phyloP scores from a whole-genome alignment of 257 asterid species.

The Parsonsia alboflavescens region DNA sequence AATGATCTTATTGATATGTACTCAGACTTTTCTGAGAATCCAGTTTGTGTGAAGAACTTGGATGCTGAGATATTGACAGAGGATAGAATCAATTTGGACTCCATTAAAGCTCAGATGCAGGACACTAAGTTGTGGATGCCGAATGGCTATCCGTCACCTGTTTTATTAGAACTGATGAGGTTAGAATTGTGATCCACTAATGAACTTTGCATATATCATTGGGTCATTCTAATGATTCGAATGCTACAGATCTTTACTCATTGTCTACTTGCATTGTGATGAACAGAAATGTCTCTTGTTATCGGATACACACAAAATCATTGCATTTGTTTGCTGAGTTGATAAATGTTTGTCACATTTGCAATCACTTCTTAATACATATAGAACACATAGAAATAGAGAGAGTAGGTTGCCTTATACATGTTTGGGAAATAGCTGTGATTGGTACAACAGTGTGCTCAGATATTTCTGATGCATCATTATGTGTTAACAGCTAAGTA shows the following conservation, averaged over 20 bases:
- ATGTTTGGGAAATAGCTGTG: neutral
- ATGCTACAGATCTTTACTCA: neutral
- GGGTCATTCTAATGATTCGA: neutral
- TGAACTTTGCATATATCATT: neutral
- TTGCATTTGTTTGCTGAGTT: neutral
- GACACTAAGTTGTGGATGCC: conserved; percentile 49
- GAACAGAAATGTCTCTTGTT: neutral
- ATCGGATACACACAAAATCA: neutral
- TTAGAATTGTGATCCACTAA: conserved; percentile 17
- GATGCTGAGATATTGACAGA: conserved; percentile 37
- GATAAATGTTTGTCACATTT: neutral
- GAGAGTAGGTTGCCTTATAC: neutral
- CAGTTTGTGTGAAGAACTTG: conserved; percentile 24
- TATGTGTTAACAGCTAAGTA: too few species aligned
- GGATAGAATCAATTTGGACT: conserved; percentile 31
- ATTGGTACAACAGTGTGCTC: neutral
- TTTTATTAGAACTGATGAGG: conserved; percentile 81
- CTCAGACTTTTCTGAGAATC: conserved; percentile 36
- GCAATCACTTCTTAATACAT: neutral
- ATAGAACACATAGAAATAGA: neutral
- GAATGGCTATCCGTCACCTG: conserved; percentile 67
- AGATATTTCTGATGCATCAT: too few species aligned
- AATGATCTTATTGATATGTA: conserved; percentile 65
- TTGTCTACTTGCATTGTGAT: neutral
- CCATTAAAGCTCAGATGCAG: conserved; percentile 35